phyloP scores from a whole-genome alignment of 2,329 filamentous ascomycete species.

The Dactylellina drechsleri region DNA sequence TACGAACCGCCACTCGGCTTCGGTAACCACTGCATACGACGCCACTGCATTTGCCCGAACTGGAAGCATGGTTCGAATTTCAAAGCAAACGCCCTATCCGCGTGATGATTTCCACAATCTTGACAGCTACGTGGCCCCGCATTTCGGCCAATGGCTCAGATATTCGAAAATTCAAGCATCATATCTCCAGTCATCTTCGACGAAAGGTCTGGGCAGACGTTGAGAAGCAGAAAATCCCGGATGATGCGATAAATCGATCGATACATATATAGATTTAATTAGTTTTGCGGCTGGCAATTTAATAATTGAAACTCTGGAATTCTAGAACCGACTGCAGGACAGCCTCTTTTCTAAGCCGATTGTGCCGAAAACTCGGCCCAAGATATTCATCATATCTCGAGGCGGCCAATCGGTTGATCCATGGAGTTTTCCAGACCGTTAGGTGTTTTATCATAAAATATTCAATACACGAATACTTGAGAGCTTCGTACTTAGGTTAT shows the following conservation, averaged over 20 bases:
- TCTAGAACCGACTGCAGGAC: not conserved
- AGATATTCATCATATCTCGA: no score
- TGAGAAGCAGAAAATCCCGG: no score
- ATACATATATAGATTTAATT: no score
- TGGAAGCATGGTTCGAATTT: not conserved
- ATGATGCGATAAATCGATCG: no score
- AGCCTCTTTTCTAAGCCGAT: no score
- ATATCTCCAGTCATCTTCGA: not conserved
- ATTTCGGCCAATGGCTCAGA: not conserved
- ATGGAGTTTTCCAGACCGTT: no score
- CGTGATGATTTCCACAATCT: not conserved
- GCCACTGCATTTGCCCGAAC: not conserved
- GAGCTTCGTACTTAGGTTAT: no score
- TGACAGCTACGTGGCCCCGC: not conserved
- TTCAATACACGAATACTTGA: no score
- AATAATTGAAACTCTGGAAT: not conserved
- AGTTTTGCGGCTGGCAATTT: not conserved
- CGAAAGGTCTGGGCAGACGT: no score
- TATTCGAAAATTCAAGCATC: not conserved
- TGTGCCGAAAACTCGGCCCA: no score
- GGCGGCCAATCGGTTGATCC: no score
- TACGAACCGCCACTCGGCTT: not conserved
- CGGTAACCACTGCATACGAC: not conserved
- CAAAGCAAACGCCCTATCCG: conserved; percentile 1
- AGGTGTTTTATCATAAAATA: no score